Evolutionary conservation across 83 land plant species (phyloP), one percentile per base, ranked within the genome.

Genomic region (Diphasiastrum complanatum): DNA sequence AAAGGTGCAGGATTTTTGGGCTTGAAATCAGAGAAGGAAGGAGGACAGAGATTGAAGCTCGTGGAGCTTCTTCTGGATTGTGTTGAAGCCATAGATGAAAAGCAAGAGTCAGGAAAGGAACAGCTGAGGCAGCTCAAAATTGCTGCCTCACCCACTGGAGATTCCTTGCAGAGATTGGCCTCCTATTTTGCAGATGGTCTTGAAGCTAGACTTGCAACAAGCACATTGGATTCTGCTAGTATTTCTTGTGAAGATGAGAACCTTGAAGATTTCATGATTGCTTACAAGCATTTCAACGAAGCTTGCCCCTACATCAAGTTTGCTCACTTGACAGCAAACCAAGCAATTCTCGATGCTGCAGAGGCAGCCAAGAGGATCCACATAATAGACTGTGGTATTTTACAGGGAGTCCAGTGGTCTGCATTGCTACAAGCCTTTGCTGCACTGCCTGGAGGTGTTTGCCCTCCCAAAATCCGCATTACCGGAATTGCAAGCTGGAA

Each of bases 341-440:
- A 41, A 18, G 45, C 45, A 0, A 41, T 41, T 41, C 45, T 41
- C 18, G 45, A 41, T 14, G 45, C 45, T 14, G 45, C 18, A 14
- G 45, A 18, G n/a, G 45, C n/a, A 41, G 45, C 45, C n/a, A 14
- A 14, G n/a, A 41, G n/a, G 1, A 18, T 41, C n/a, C 45, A 41
- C 18, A 41, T 41, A 0, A 18, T 41, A 18, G 45, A 41, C 45
- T 41, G 45, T 41, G 45, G 45, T 41, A 41, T 41, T 41, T 14
- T 41, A 18, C 45, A 41, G n/a, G 45, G 45, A 18, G 45, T 41
- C 18, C 45, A 41, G 45, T 41, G 45, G 45, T 14, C 45, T 41
- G 45, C 45, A n/a, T 41, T 41, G 45, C 45, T 41, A 14, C 45
- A 41, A 41, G 45, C 45, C 18, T 41, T 41, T 41, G 45, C 45